Conservation (phyloP, 495 filamentous ascomycete species). For the Neurospora discreta region DNA sequence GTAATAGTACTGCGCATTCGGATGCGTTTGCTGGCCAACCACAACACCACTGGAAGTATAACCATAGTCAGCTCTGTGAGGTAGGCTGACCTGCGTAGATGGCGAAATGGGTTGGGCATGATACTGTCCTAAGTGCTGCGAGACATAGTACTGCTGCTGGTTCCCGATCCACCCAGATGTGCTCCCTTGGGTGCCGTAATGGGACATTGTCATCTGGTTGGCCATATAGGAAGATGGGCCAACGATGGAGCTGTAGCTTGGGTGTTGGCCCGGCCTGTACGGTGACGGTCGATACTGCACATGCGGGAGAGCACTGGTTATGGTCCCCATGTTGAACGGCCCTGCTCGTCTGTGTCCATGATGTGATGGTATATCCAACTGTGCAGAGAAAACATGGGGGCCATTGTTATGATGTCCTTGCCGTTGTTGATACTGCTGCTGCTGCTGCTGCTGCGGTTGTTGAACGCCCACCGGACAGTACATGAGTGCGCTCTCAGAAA, state of each 20-base stretch:
- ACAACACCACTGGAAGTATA: slow-evolving; percentile 29
- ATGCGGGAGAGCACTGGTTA: slow-evolving; percentile 31
- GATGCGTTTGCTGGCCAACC: slow-evolving; percentile 24
- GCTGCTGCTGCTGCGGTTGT: slow-evolving; percentile 10
- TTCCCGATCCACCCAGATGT: slow-evolving; percentile 13
- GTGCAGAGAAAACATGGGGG: slow-evolving; percentile 24
- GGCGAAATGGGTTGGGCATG: slow-evolving; percentile 25
- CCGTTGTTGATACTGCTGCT: slow-evolving; percentile 1
- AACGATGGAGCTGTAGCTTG: slow-evolving; percentile 24
- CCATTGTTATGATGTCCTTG: slow-evolving; percentile 22
- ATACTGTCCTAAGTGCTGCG: slow-evolving; percentile 30
- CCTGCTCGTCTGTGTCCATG: slow-evolving; percentile 19
- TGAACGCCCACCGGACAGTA: background rate
- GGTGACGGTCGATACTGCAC: slow-evolving; percentile 23
- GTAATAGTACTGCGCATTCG: slow-evolving; percentile 30
- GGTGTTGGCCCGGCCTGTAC: slow-evolving; percentile 23
- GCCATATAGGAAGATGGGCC: slow-evolving; percentile 30
- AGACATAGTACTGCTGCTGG: slow-evolving; percentile 31
- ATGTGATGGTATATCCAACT: slow-evolving; percentile 27
- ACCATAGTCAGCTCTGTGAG: slow-evolving; percentile 20
- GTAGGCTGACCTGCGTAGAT: slow-evolving; percentile 20
- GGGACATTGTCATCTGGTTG: slow-evolving; percentile 35
- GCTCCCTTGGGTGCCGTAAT: slow-evolving; percentile 29
- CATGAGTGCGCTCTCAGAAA: background rate
- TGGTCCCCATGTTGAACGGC: slow-evolving; percentile 29